phyloP scores from a whole-genome alignment of 2,329 filamentous ascomycete genomes.

The Fusarium begoniae region DNA sequence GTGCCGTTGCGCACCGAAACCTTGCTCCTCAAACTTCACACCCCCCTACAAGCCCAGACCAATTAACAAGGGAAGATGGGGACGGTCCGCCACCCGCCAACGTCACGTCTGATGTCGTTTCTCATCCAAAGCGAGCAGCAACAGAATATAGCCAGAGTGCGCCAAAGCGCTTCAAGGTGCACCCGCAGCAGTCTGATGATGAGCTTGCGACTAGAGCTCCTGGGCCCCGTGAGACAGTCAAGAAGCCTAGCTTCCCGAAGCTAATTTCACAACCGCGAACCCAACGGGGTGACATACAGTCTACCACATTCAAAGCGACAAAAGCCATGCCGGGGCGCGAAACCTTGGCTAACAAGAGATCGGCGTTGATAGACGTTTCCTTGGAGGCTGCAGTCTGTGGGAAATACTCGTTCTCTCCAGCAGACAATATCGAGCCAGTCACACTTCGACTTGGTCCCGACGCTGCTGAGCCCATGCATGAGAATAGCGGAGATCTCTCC shows the following conservation, averaged over 20 bases:
- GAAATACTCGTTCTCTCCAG: background rate
- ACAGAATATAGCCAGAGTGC: background rate
- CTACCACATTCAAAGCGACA: slow-evolving; percentile 29
- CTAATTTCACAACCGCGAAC: slow-evolving; percentile 1
- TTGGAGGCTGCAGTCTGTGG: slow-evolving; percentile 42
- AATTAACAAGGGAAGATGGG: slow-evolving; percentile 9
- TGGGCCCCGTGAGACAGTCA: background rate
- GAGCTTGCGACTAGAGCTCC: slow-evolving; percentile 37
- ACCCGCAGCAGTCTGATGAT: slow-evolving; percentile 40
- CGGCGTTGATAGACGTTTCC: background rate
- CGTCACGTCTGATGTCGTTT: slow-evolving; percentile 37
- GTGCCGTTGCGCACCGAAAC: slow-evolving; percentile 22
- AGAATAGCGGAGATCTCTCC: background rate
- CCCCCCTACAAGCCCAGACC: slow-evolving; percentile 38
- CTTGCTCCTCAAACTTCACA: slow-evolving; percentile 14
- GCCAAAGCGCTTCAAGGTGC: slow-evolving; percentile 21
- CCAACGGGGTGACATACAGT: slow-evolving; percentile 43
- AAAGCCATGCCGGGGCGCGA: background rate
- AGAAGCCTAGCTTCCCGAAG: slow-evolving; percentile 25
- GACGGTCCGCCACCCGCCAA: slow-evolving; percentile 32
- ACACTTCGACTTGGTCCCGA: slow-evolving; percentile 8
- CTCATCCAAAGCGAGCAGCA: slow-evolving; percentile 7
- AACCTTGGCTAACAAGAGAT: background rate
- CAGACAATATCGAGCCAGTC: background rate
- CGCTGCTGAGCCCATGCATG: background rate